Conservation (phyloP, 106 monocot genomes). For the Dendrobium officinale region DNA sequence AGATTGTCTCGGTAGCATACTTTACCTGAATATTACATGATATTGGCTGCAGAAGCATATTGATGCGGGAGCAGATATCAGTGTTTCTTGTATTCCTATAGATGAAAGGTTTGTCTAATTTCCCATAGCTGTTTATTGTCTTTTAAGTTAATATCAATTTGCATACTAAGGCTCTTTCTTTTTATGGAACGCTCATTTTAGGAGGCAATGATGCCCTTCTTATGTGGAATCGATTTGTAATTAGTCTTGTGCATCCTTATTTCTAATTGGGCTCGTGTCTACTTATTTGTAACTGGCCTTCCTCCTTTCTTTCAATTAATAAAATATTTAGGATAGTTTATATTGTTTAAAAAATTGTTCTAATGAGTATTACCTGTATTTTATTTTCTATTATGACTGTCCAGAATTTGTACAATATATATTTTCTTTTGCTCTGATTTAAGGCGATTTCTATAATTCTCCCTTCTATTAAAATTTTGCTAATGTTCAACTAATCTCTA, state of each 20-base stretch:
- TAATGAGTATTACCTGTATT: background rate
- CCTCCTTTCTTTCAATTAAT: no score
- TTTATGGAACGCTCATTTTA: no score
- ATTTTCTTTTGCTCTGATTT: background rate
- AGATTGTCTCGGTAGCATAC: background rate
- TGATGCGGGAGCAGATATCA: conserved; percentile 66
- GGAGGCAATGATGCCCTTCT: no score
- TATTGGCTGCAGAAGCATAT: conserved; percentile 73
- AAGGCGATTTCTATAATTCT: background rate
- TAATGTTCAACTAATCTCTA: background rate
- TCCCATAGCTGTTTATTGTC: background rate
- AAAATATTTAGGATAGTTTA: no score
- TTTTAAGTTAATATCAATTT: background rate
- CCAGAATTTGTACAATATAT: background rate
- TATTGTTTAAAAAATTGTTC: no score
- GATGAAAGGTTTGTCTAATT: conserved; percentile 49
- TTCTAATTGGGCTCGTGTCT: no score
- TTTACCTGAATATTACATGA: background rate
- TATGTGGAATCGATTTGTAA: no score
- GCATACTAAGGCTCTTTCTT: background rate
- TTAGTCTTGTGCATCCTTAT: no score
- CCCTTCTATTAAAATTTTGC: background rate
- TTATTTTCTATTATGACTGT: background rate
- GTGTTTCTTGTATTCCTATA: conserved; percentile 77
- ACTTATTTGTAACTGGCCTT: no score